phyloP scores from a whole-genome alignment of 2,329 filamentous ascomycete species.

The Phialophora tarda region DNA sequence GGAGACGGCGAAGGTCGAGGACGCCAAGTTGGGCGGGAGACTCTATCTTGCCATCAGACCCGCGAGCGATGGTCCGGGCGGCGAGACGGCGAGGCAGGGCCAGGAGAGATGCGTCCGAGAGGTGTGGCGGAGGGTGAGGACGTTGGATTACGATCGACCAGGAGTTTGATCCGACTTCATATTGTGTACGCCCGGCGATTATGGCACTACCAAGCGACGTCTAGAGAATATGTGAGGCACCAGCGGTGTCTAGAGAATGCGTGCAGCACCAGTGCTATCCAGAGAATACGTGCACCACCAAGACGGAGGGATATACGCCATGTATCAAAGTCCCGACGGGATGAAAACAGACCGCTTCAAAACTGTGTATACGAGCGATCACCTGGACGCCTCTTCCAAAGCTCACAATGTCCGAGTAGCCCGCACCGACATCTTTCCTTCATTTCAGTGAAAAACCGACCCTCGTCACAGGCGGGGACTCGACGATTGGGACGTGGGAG shows the following conservation, averaged over 20 bases:
- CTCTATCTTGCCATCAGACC: slow-evolving; percentile 75
- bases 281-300: not conserved
- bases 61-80: slow-evolving; percentile 62
- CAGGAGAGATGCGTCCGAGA: slow-evolving; percentile 75
- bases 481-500: not conserved
- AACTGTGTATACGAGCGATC: not conserved
- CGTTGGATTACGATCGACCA: slow-evolving; percentile 70
- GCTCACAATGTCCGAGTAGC: not conserved
- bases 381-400: not conserved
- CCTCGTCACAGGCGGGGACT: not conserved
- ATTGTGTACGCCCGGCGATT: too few relatives aligned
- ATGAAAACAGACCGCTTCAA: not conserved
- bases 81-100: slow-evolving; percentile 67
- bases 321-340: too few relatives aligned
- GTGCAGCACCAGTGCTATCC: not conserved
- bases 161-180: slow-evolving; percentile 3
- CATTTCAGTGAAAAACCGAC: not conserved
- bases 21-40: slow-evolving; percentile 68
- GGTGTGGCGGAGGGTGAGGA: slow-evolving; percentile 71
- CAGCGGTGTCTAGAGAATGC: not conserved
- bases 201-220: not conserved
- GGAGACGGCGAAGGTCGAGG: slow-evolving; percentile 52
- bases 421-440: not conserved
- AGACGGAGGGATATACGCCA: not conserved
- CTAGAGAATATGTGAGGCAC: not conserved